Percentiles rank a stretch among this genome's conserved stretches.
Evolutionary conservation across 768 basidiomycete species (phyloP).

Genomic region (Suillus ampliporus): DNA sequence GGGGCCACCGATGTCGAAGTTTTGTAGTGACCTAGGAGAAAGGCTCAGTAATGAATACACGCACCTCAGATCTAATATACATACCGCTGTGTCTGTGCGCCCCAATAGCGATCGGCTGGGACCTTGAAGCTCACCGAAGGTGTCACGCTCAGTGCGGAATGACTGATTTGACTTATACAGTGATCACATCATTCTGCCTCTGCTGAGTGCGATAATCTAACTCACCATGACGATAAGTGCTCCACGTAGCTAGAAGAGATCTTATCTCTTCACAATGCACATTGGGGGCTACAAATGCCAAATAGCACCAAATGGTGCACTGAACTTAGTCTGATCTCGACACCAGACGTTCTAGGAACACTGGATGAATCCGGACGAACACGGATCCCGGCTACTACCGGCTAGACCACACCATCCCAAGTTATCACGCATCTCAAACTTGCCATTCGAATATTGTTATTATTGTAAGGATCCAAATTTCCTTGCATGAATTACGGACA

Average conservation of each 20-base stretch:
- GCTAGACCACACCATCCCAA: too few species aligned
- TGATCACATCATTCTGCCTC: background rate
- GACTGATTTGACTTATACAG: slow-evolving; percentile 47
- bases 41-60: slow-evolving; percentile 15
- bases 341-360: too few species aligned
- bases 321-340: too few species aligned
- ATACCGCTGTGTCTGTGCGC: slow-evolving; percentile 95
- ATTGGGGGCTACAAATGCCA: too few species aligned
- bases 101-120: slow-evolving; percentile 91
- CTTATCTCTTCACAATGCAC: too few species aligned
- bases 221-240: slow-evolving; percentile 40
- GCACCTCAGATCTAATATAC: slow-evolving; percentile 14
- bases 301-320: too few species aligned
- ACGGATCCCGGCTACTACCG: too few species aligned
- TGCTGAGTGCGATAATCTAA: background rate
- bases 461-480: too few species aligned
- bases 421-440: too few species aligned
- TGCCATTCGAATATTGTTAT: too few species aligned
- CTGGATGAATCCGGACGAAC: too few species aligned
- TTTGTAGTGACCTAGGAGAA: slow-evolving; percentile 80
- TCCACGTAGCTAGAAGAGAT: background rate
- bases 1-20: slow-evolving; percentile 99
- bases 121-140: slow-evolving; percentile 96
- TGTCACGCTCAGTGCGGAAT: slow-evolving; percentile 87
- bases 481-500: background rate